phyloP scores from a whole-genome alignment of 257 asterid species.

The Capsicum baccatum region DNA sequence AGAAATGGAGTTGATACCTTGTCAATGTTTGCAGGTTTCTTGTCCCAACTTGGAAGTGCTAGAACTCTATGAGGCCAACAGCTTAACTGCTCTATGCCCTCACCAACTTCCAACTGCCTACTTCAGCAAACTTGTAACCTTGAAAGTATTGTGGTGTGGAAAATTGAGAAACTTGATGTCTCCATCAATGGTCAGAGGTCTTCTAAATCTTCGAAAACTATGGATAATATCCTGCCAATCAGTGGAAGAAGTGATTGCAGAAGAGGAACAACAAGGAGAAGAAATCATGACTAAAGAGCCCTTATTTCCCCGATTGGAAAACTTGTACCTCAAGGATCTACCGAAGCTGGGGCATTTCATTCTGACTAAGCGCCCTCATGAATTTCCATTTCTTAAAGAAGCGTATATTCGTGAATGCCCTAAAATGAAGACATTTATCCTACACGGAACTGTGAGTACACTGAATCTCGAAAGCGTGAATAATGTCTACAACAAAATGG shows the following conservation, averaged over 20 bases:
- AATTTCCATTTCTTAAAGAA: too few species aligned
- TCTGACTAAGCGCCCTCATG: too few species aligned
- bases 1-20: too few species aligned
- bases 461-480: too few species aligned
- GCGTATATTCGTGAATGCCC: too few species aligned
- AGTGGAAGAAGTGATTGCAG: background rate
- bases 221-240: background rate
- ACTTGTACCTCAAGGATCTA: accelerated
- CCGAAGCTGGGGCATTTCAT: too few species aligned
- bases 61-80: background rate
- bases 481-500: too few species aligned
- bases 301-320: background rate
- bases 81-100: background rate
- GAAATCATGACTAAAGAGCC: background rate
- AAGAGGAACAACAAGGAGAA: background rate
- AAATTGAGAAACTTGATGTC: constrained; percentile 4
- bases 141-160: accelerated
- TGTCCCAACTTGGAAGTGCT: background rate
- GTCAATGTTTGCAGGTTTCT: too few species aligned
- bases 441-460: too few species aligned
- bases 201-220: background rate
- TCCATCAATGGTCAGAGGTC: background rate
- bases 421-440: too few species aligned
- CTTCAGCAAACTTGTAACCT: background rate
- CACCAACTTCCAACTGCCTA: background rate